Evolutionary conservation across 495 filamentous ascomycete species (phyloP).

Genomic region (Letharia lupina): DNA sequence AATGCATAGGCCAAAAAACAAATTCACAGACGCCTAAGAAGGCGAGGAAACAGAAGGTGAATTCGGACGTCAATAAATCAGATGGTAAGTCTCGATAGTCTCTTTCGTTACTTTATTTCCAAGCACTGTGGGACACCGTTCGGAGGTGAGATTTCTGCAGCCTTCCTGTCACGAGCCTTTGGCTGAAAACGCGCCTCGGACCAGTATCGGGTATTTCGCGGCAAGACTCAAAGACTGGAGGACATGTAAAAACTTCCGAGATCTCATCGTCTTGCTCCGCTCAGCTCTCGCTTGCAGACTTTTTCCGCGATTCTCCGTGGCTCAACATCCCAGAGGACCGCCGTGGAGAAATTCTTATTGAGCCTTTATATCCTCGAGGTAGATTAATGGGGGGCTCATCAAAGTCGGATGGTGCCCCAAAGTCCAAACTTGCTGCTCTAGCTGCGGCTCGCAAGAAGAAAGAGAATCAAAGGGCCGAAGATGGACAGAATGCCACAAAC

Average conservation of each 20-base stretch:
- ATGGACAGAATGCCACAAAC: conserved; percentile 8
- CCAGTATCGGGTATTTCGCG: not conserved
- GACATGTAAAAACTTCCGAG: not conserved
- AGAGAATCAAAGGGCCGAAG: conserved; percentile 49
- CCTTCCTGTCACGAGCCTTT: not conserved
- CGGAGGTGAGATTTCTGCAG: not conserved
- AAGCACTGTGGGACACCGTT: not conserved
- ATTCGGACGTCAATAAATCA: conserved; percentile 31
- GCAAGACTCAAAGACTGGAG: not conserved
- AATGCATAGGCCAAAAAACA: conserved; percentile 24
- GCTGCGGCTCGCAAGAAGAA: conserved; percentile 84
- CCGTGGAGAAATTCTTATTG: conserved; percentile 55
- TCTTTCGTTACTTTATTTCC: not conserved
- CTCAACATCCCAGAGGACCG: conserved; percentile 63
- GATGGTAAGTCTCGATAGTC: conserved; percentile 41
- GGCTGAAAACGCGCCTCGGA: conserved; percentile 13
- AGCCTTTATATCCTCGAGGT: conserved; percentile 49
- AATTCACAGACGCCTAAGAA: conserved; percentile 29
- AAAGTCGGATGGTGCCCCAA: conserved; percentile 48
- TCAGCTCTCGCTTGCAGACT: conserved; percentile 38
- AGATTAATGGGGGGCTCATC: conserved; percentile 71
- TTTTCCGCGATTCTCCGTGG: conserved; percentile 86
- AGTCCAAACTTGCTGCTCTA: conserved; percentile 82
- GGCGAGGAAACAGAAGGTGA: conserved; percentile 25
- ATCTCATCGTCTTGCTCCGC: not conserved